Base-by-base conservation (phyloP, 2,329 filamentous ascomycete species). In the Cercospora janseana region DNA sequence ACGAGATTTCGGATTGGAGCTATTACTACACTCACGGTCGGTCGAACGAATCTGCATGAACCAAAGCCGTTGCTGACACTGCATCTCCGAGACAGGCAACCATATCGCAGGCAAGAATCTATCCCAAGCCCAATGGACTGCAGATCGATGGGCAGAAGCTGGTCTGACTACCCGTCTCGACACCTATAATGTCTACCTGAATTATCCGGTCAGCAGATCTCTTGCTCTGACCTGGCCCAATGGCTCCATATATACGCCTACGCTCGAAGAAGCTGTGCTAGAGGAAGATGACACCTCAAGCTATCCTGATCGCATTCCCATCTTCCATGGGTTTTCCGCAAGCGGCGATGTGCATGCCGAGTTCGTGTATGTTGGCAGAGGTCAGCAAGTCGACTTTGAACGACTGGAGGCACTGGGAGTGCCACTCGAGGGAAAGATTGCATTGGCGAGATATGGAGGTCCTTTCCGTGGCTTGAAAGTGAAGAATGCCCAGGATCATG, bases 191-290 rank as follows among this genome's bases (percentile, higher is more conserved):
- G 64, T 73, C 7, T 75, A 71, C 55, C 60, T 74, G 55, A 75
- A 75, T 54, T 76, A 75, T 41, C 73, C 73, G 2, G 61, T 68
- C 28, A 67, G 67, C 34, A 72, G 75, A 46, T 66, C 72, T 2
- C 54, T 76, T 46, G 68, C 67, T 45, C 72, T 47, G 64, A 72
- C 55, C 65, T 68, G 60, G 56, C 12, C 47, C 81, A 77, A 59
- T 88, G 88, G 85, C 74, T 82, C 59, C 79, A 85, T 61, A 87
- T 86, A 72, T 86, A 87, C 6, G 71, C 90, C 31, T 67, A 70
- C 46, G 12, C 50, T 64, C n/a, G 58, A 60, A 23, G 61, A 64
- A 32, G 59, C 56, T 40, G 51, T 62, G 3, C 49, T 64, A 6
- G 41, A 56, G 5, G 59, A 60, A 37, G 61, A 64, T 26, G 48